phyloP scores from a whole-genome alignment of 257 asterid genomes.

The Solanum boliviense region DNA sequence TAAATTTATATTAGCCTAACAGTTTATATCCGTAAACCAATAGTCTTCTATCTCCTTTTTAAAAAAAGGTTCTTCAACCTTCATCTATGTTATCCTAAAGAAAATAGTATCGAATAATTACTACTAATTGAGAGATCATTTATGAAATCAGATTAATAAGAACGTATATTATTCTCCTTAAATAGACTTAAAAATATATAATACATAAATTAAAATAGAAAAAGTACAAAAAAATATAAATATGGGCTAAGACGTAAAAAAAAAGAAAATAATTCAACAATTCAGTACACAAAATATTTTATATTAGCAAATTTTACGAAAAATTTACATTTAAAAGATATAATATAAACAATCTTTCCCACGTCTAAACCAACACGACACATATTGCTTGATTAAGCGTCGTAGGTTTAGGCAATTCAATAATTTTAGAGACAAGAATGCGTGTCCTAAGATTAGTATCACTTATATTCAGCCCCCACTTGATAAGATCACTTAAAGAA shows the following conservation, averaged over 20 bases:
- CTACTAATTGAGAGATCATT: rapidly evolving
- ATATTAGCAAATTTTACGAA: background rate
- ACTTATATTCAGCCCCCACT: background rate
- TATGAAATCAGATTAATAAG: background rate
- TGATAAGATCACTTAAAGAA: background rate
- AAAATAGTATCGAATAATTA: background rate
- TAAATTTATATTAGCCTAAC: background rate
- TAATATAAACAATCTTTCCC: rapidly evolving
- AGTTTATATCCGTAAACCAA: background rate
- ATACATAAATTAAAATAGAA: background rate
- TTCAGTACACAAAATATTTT: background rate
- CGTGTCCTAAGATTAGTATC: background rate
- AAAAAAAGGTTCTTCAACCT: too few relatives aligned
- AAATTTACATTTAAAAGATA: rapidly evolving
- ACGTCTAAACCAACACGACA: background rate
- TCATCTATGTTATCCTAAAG: background rate
- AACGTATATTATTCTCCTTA: rapidly evolving
- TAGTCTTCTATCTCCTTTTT: too few relatives aligned
- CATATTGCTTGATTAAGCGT: rapidly evolving
- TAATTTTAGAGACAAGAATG: background rate
- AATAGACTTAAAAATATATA: background rate
- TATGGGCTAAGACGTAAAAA: background rate
- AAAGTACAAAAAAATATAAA: background rate
- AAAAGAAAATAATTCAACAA: background rate
- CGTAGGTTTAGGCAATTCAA: background rate